Percentiles rank a stretch among this genome's conserved stretches.
These are phyloP conservation scores for Cystobasidiaceae sp. DNA, from an alignment of 1,284 basidiomycete genomes.

Conservation along the genomic window DNA sequence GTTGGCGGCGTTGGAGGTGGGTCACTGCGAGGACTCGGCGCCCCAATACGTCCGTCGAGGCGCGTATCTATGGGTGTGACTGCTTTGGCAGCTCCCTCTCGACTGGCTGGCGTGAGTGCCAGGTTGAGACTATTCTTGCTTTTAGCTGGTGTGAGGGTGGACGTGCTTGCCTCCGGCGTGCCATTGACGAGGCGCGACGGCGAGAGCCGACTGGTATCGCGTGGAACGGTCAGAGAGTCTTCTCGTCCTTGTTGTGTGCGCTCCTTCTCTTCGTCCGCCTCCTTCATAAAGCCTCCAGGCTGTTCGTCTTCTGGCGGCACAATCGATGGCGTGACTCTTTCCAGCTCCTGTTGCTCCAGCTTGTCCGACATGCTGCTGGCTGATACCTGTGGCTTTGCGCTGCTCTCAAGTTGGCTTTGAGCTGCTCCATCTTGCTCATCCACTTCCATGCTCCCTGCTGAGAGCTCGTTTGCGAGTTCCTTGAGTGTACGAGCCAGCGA, in stretches of 20 bases:
- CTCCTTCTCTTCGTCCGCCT: constrained; percentile 6
- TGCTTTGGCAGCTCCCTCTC: neutral
- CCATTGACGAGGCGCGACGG: neutral
- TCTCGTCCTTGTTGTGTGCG: neutral
- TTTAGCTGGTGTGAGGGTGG: neutral
- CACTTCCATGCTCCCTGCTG: too few species aligned
- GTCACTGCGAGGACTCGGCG: constrained; percentile 1
- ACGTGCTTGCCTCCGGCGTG: neutral
- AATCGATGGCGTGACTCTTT: neutral
- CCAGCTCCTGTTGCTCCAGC: neutral
- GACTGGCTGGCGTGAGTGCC: constrained; percentile 1
- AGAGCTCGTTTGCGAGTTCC: too few species aligned
- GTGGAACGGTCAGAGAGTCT: neutral
- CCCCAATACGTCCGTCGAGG: neutral
- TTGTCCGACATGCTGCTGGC: too few species aligned
- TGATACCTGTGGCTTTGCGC: too few species aligned
- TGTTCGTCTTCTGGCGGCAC: too few species aligned
- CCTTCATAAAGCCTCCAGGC: constrained; percentile 25
- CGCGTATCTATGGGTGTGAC: too few species aligned
- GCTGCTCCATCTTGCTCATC: too few species aligned
- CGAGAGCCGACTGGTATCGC: neutral
- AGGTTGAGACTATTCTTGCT: constrained; percentile 17
- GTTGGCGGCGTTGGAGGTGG: constrained; percentile 28
- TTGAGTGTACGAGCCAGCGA: too few species aligned
- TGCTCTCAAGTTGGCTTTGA: too few species aligned